Conservation (phyloP, 139 green algal species). For the Ettlia oleoabundans region DNA sequence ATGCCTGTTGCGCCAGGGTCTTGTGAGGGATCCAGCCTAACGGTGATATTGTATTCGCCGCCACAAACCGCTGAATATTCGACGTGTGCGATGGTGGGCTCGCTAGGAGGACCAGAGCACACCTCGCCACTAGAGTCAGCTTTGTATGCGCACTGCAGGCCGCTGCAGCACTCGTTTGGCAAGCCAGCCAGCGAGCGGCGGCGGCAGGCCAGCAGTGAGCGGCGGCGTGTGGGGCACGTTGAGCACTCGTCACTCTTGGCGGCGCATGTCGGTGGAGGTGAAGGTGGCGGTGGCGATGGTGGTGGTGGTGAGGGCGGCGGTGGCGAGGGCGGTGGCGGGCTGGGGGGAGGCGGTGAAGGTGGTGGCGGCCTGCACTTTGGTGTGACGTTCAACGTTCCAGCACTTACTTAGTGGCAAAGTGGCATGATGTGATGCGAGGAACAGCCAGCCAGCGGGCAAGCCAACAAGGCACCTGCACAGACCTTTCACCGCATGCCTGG, state of each 20-base stretch:
- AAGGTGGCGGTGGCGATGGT: not conserved
- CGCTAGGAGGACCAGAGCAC: too few relatives aligned
- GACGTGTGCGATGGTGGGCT: too few relatives aligned
- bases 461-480: not conserved
- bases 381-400: not conserved
- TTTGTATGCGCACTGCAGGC: too few relatives aligned
- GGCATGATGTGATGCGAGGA: not conserved
- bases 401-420: not conserved
- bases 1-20: too few relatives aligned
- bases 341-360: not conserved
- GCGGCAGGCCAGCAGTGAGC: too few relatives aligned
- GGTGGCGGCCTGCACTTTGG: not conserved
- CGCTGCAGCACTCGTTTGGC: too few relatives aligned
- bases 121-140: too few relatives aligned
- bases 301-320: not conserved
- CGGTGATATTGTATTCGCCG: too few relatives aligned
- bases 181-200: too few relatives aligned
- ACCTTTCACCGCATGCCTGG: not conserved
- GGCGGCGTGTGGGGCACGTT: too few relatives aligned
- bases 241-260: not conserved
- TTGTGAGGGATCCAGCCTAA: too few relatives aligned
- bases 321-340: not conserved
- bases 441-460: not conserved
- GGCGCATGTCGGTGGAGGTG: not conserved
- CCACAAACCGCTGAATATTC: too few relatives aligned